These are phyloP conservation scores for Ustilago bromivora DNA, from an alignment of 1,284 basidiomycete species.

Conservation along the genomic window DNA sequence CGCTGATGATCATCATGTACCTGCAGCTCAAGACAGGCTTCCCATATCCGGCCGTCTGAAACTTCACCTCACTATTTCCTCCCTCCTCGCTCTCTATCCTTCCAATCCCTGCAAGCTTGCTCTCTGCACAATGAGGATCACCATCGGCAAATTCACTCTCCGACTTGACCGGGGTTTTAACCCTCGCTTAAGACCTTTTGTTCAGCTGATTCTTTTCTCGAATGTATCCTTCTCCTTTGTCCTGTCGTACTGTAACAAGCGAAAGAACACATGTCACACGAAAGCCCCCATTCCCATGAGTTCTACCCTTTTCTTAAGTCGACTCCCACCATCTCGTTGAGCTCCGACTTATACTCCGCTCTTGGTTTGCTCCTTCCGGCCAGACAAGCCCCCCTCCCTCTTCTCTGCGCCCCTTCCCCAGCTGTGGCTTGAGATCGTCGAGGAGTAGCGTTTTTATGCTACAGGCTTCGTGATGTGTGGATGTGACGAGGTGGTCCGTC, in stretches of 20 bases:
- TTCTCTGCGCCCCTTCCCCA: background rate
- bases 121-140: background rate
- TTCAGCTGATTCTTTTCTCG: background rate
- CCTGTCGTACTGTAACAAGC: background rate
- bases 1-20: background rate
- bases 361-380: constrained; percentile 1
- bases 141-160: background rate
- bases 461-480: background rate
- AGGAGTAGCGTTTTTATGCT: background rate
- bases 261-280: background rate
- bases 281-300: background rate
- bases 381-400: background rate
- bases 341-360: constrained; percentile 9
- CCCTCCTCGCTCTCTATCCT: background rate
- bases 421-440: background rate
- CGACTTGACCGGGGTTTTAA: background rate
- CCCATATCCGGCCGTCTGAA: background rate
- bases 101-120: background rate
- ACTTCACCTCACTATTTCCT: too few relatives aligned
- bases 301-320: background rate
- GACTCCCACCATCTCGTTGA: constrained; percentile 1
- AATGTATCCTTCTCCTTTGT: background rate
- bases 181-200: background rate
- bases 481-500: background rate
- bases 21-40: background rate